Conservation (phyloP, 1,284 basidiomycete species). For the Cryptococcus hybrid region DNA sequence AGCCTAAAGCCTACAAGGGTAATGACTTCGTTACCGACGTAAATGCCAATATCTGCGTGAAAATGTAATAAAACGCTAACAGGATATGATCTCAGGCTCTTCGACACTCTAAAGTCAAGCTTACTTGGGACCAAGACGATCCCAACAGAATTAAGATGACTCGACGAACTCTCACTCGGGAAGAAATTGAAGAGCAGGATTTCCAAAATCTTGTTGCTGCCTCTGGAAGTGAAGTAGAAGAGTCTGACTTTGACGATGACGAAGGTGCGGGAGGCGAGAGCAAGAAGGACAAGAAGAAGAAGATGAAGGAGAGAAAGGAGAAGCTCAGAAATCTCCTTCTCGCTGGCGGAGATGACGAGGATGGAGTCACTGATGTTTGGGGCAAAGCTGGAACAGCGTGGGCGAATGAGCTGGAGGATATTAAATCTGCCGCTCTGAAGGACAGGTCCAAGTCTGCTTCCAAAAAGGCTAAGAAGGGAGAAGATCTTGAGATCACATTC, state of each 20-base stretch:
- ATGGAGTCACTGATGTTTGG: constrained; percentile 63
- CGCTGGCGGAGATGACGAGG: constrained; percentile 59
- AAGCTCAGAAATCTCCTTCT: constrained; percentile 70
- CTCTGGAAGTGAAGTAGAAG: constrained; percentile 59
- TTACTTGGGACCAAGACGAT: constrained; percentile 99
- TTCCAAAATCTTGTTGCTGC: constrained; percentile 81
- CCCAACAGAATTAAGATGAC: constrained; percentile 80
- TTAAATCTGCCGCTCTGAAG: constrained; percentile 40
- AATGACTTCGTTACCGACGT: constrained; percentile 95
- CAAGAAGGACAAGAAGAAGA: constrained; percentile 51
- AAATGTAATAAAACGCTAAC: background rate
- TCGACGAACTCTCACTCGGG: constrained; percentile 69
- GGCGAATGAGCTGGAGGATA: constrained; percentile 21
- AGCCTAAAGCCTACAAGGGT: constrained; percentile 67
- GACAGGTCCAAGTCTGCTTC: constrained; percentile 50
- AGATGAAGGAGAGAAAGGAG: constrained; percentile 54
- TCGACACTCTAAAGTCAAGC: constrained; percentile 95
- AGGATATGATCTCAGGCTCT: constrained; percentile 64
- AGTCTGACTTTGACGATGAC: constrained; percentile 45
- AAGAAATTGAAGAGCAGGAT: constrained; percentile 85
- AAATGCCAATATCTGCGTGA: constrained; percentile 34
- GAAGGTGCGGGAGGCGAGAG: constrained; percentile 26
- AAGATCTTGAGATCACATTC: constrained; percentile 91
- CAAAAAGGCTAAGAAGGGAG: constrained; percentile 16
- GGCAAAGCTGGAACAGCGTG: constrained; percentile 50